phyloP scores from a whole-genome alignment of 345 rosid genomes.

The Hypericum perforatum region DNA sequence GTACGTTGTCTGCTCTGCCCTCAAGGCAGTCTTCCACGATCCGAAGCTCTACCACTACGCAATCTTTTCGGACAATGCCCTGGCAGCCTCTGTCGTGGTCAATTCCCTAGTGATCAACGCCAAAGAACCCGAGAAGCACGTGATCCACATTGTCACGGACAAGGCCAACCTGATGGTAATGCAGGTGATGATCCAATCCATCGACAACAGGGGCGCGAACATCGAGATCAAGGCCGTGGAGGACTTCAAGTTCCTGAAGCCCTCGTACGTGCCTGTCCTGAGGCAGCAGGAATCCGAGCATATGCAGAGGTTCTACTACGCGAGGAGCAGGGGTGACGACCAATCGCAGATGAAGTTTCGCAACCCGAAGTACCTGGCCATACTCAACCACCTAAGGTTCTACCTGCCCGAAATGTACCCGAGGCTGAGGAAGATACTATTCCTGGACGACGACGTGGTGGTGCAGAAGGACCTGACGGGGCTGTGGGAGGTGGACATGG shows the following conservation, averaged over 20 bases:
- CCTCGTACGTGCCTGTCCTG: constrained; percentile 9
- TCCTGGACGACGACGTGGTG: constrained; percentile 11
- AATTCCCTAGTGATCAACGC: constrained; percentile 7
- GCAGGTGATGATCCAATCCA: constrained; percentile 3
- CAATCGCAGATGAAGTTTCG: background rate
- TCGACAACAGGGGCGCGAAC: background rate
- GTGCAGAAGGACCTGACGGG: constrained; percentile 12
- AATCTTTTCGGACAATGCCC: constrained; percentile 9
- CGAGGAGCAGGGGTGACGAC: background rate
- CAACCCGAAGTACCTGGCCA: constrained; percentile 10
- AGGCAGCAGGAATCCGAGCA: constrained; percentile 1
- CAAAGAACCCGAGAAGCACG: constrained; percentile 11
- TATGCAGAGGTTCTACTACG: background rate
- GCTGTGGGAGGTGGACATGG: constrained; percentile 8
- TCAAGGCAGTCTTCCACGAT: constrained; percentile 1
- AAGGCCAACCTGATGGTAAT: constrained; percentile 1
- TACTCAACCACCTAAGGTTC: constrained; percentile 10
- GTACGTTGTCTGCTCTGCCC: background rate
- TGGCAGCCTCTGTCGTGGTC: constrained; percentile 12
- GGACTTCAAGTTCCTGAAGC: constrained; percentile 10
- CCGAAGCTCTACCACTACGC: constrained; percentile 10
- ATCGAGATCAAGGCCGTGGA: constrained; percentile 9
- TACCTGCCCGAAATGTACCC: constrained; percentile 12
- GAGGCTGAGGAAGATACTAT: constrained; percentile 5
- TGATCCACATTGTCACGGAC: constrained; percentile 12